Percentiles rank a stretch among this genome's conserved stretches.
Evolutionary conservation across 306 rosid species (phyloP).

Genomic region (Rosa lucieae): DNA sequence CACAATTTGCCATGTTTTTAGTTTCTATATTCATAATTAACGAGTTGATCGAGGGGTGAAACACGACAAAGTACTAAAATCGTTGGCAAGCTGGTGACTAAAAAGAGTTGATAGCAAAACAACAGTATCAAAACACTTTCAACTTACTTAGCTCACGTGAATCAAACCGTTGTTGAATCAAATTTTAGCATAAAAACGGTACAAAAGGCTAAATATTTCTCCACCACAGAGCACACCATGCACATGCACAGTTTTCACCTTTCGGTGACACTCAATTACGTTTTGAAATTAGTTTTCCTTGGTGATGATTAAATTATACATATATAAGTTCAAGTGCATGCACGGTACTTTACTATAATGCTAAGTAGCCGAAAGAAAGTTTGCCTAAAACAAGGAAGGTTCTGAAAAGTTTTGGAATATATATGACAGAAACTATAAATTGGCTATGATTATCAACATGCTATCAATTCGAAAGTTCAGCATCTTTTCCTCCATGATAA

Average conservation of each 20-base stretch:
- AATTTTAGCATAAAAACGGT: neutral
- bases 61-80: neutral
- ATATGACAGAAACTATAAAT: neutral
- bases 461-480: neutral
- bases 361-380: constrained; percentile 8
- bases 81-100: neutral
- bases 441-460: neutral
- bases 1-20: too few species aligned
- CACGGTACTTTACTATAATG: neutral
- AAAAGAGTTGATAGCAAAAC: neutral
- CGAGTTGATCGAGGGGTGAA: neutral
- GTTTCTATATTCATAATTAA: too few species aligned
- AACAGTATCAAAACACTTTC: neutral
- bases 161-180: neutral
- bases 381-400: neutral
- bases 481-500: neutral
- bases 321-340: neutral
- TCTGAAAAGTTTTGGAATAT: neutral
- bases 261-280: constrained; percentile 61
- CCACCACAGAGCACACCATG: neutral
- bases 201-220: neutral
- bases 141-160: neutral
- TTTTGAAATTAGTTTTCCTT: constrained; percentile 26
- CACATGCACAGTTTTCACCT: constrained; percentile 25
- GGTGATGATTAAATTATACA: constrained; percentile 34